Evolutionary conservation across 116 monocot genomes (phyloP).

Genomic region (Zostera marina): DNA sequence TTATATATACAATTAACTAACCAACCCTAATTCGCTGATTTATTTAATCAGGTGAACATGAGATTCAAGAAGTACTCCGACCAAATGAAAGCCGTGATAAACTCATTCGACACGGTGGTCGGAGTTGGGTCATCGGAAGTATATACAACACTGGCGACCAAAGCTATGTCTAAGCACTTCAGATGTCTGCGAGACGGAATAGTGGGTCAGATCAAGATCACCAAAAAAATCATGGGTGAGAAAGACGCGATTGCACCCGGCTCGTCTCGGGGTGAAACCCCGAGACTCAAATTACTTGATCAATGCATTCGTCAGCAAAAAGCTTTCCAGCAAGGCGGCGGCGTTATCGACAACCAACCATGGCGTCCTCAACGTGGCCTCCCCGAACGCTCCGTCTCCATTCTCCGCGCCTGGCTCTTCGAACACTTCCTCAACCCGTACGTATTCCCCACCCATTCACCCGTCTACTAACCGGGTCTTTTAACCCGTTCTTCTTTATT

Average conservation of each 20-base stretch:
- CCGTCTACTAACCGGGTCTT: neutral
- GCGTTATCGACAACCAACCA: constrained; percentile 16
- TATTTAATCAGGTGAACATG: constrained; percentile 16
- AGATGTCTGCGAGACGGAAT: constrained; percentile 69
- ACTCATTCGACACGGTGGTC: constrained; percentile 50
- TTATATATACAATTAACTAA: neutral
- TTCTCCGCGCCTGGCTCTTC: constrained; percentile 88
- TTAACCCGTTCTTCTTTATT: neutral
- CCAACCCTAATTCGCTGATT: neutral
- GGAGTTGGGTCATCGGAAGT: constrained; percentile 44
- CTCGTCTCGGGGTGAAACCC: constrained; percentile 52
- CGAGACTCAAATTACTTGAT: constrained; percentile 56
- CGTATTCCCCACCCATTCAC: too few species aligned
- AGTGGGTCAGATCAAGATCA: constrained; percentile 32
- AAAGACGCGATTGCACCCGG: constrained; percentile 17
- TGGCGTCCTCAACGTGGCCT: constrained; percentile 84
- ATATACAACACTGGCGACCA: constrained; percentile 59
- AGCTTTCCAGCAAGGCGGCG: constrained; percentile 38
- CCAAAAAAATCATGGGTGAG: constrained; percentile 46
- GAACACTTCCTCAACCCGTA: constrained; percentile 96
- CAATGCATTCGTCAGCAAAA: constrained; percentile 59
- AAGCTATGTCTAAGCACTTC: constrained; percentile 88
- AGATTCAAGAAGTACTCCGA: constrained; percentile 67
- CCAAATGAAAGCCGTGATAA: constrained; percentile 49
- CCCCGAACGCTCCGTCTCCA: constrained; percentile 71